phyloP scores from a whole-genome alignment of 352 stramenopile species.

The Paralagenidium karlingii region DNA sequence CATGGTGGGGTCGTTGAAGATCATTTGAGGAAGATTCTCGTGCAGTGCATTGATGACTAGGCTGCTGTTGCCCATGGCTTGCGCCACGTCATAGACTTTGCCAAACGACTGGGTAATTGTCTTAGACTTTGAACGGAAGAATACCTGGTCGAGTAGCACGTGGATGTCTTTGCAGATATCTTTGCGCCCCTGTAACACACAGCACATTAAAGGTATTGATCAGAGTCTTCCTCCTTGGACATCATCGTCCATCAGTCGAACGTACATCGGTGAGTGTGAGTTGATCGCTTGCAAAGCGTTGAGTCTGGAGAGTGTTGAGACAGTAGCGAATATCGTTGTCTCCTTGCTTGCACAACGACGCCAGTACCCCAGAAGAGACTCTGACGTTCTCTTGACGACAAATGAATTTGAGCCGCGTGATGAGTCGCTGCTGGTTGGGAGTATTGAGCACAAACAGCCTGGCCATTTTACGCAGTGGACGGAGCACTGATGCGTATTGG shows the following conservation, averaged over 20 bases:
- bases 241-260: constrained; percentile 17
- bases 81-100: constrained; percentile 52
- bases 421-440: constrained; percentile 76
- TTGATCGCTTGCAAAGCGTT: constrained; percentile 42
- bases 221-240: constrained; percentile 3
- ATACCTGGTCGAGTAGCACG: constrained; percentile 55
- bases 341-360: constrained; percentile 36
- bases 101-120: constrained; percentile 12
- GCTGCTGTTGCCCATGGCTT: constrained; percentile 62
- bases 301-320: constrained; percentile 95
- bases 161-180: constrained; percentile 22
- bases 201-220: background rate
- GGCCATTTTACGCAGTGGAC: constrained; percentile 88
- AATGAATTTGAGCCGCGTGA: constrained; percentile 88
- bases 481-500: constrained; percentile 91
- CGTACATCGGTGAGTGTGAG: constrained; percentile 12
- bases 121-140: constrained; percentile 49
- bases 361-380: constrained; percentile 50
- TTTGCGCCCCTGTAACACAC: constrained; percentile 4
- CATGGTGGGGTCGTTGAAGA: constrained; percentile 85
- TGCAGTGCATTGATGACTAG: constrained; percentile 79
- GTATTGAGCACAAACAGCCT: constrained; percentile 89
- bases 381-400: constrained; percentile 82
- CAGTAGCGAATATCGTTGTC: constrained; percentile 92
- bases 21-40: constrained; percentile 81